Evolutionary conservation across 257 asterid species (phyloP).

Genomic region (Marsdenia floribunda): DNA sequence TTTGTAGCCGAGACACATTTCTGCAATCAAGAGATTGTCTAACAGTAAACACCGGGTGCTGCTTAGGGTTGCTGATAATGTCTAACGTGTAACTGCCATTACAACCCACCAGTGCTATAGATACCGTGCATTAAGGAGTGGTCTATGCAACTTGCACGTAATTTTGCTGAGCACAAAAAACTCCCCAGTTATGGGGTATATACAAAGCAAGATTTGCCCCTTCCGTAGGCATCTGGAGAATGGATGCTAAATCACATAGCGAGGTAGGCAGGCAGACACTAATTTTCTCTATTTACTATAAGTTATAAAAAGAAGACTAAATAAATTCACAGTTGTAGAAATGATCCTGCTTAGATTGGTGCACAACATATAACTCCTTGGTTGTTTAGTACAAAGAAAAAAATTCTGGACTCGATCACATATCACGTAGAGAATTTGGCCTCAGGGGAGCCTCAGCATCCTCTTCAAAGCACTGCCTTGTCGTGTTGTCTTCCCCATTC

Average conservation of each 20-base stretch:
- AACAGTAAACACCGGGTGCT: too few species aligned
- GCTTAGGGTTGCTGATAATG: too few species aligned
- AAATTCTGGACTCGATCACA: slow-evolving; percentile 10
- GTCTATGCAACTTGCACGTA: too few species aligned
- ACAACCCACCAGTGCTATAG: too few species aligned
- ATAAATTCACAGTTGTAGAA: not conserved
- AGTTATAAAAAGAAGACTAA: not conserved
- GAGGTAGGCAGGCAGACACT: not conserved
- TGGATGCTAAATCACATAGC: not conserved
- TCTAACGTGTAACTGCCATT: too few species aligned
- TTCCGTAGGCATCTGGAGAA: too few species aligned
- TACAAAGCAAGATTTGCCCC: too few species aligned
- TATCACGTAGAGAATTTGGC: slow-evolving; percentile 24
- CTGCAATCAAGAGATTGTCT: too few species aligned
- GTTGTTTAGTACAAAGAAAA: slow-evolving; percentile 8
- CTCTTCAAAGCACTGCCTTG: slow-evolving; percentile 29
- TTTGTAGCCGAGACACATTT: too few species aligned
- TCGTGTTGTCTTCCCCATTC: slow-evolving; percentile 32
- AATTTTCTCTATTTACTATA: not conserved
- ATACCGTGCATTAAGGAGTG: too few species aligned
- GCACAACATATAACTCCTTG: not conserved
- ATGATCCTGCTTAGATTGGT: not conserved
- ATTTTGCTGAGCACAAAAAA: too few species aligned
- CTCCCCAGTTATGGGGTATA: not conserved
- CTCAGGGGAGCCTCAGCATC: slow-evolving; percentile 33